Conservation (phyloP, 768 basidiomycete species). For the Infundibulicybe gibba region DNA sequence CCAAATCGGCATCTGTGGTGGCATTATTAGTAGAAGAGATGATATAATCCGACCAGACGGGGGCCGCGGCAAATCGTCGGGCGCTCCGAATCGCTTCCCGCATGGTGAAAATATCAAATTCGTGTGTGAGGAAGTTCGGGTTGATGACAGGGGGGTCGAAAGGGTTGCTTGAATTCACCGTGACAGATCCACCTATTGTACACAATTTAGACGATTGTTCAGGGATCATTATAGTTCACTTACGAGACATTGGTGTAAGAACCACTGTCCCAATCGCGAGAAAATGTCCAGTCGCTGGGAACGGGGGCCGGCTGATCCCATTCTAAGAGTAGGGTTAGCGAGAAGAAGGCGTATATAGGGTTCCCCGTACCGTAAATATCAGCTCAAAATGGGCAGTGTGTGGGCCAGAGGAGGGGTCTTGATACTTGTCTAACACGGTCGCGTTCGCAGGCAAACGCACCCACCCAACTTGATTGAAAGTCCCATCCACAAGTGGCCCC, state of each 20-base stretch:
- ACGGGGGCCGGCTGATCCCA: too few relatives aligned
- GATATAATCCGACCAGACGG: background rate
- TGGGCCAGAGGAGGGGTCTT: slow-evolving; percentile 19
- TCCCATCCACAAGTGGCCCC: slow-evolving; percentile 15
- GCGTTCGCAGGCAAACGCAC: too few relatives aligned
- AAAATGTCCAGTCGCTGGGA: background rate
- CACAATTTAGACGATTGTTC: background rate
- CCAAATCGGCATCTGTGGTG: slow-evolving; percentile 9
- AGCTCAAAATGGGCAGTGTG: slow-evolving; percentile 21
- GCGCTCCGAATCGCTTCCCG: background rate
- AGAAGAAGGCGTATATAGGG: background rate
- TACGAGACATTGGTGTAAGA: background rate
- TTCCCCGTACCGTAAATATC: slow-evolving; percentile 2
- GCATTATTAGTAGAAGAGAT: background rate
- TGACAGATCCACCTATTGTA: background rate
- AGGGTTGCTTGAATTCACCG: background rate
- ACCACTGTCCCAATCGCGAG: background rate
- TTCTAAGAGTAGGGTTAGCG: too few relatives aligned
- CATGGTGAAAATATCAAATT: background rate
- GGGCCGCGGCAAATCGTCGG: background rate
- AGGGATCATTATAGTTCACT: background rate
- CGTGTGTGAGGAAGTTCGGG: too few relatives aligned
- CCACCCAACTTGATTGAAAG: slow-evolving; percentile 19
- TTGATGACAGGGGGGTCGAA: background rate
- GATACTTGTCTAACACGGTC: slow-evolving; percentile 14